Evolutionary conservation across 495 filamentous ascomycete species (phyloP), one percentile per base, ranked within the genome.

Genomic region (Penicillium cosmopolitanum): DNA sequence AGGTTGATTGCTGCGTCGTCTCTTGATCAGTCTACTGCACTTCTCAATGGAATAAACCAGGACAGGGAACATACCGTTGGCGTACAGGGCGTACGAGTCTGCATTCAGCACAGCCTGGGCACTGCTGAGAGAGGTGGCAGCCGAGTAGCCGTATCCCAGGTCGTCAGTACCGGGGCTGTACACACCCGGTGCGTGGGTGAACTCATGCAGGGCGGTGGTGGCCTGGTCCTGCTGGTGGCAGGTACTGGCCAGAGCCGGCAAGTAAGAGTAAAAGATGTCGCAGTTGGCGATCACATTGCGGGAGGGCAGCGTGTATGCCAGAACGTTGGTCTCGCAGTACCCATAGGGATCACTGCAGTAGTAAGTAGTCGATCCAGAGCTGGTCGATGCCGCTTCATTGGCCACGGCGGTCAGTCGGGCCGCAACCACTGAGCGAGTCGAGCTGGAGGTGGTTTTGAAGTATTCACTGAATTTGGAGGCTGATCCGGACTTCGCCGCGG

Each of bases 201-300:
- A 71, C 74, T 89, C 86, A 61, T 89, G 86, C 10, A 89, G 71
- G 15, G 77, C 79, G 9, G 84, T 88, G 36, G 81, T 85, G 2
- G 78, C 76, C 68, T 84, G 82, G 61, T 87, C 85, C 67, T 88
- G 85, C 8, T 60, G 73, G 58, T 86, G 83, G 73, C 85, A 88
- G 3, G 56, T 63, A 25, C 50, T 63, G 1, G 80, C 63, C 47
- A 84, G 50, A 15, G 71, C 67, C 0, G 80, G 71, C 16, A 88
- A 70, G 18, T 70, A 68, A 25, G 61, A 73, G 67, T 85, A 88
- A 67, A 78, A 85, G 38, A 86, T 72, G 28, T 73, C 72, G 65
- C 84, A 87, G 69, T 85, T 84, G 42, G 80, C 82, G 53, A 87
- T 80, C 51, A 77, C 66, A 57, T 83, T 82, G 21, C 57, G 59